Base-by-base conservation (phyloP, 1,284 basidiomycete species). In the Sphaerobolus stellatus region DNA sequence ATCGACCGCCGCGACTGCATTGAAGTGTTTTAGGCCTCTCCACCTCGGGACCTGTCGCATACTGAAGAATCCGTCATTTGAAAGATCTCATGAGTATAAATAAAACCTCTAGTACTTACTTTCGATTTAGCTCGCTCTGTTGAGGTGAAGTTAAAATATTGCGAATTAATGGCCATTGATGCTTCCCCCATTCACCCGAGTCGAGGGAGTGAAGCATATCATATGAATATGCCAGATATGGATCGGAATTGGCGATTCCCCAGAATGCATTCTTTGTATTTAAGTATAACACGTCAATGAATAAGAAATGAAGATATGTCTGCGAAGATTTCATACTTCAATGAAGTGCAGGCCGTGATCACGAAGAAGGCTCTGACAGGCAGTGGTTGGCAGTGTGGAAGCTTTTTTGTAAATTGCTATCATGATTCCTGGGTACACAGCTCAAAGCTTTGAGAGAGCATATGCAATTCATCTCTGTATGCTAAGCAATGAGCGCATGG, bases 401-500 rank as follows among this genome's bases (percentile, higher is more conserved):
- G 58, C 63, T 38, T 55, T 59, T 47, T 20, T 60, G 50, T 13
- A 64, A 64, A 14, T 62, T 56, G 16, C 50, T 34, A 31, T 43
- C 41, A 49, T 63, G 28, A 9, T 30, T 22, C 24, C 9, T 34
- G 20, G n/a, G 52, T 53, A 5, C 44, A 31, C 8, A 22, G 25
- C 11, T 24, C n/a, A 13, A 24, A 13, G 18, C 16, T 16, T 14
- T 20, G 11, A 3, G 6, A 9, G 16, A 65, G 52, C 16, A 54
- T n/a, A 40, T 61, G 57, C 16, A 67, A 58, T 25, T 64, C 54
- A 3, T 55, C n/a, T 25, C 63, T 50, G 18, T 59, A 52, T 14
- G 68, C 67, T 11, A 65, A 52, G 40, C 64, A 66, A 43, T 54
- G 59, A 1, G 66, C 63, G 46, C 68, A 70, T 31, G 69, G 69